These are phyloP conservation scores for Solanum phureja DNA, from an alignment of 257 asterid species.

Conservation along the genomic window DNA sequence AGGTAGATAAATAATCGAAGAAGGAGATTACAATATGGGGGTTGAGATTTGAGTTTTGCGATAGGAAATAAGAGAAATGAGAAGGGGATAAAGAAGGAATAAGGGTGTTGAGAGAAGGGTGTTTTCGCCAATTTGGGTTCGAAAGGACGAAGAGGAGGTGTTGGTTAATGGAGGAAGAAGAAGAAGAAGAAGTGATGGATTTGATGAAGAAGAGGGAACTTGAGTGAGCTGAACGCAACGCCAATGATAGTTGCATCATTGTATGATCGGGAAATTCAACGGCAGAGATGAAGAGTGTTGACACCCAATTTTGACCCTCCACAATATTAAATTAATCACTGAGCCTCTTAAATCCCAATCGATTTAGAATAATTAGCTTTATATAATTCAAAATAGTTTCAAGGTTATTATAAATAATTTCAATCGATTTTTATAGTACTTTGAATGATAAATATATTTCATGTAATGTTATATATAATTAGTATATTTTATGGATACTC, in stretches of 20 bases:
- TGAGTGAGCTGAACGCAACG: background rate
- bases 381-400: too few relatives aligned
- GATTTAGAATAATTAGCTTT: too few relatives aligned
- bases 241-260: background rate
- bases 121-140: constrained; percentile 50
- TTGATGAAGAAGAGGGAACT: background rate
- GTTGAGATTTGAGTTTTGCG: constrained; percentile 40
- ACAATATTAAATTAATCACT: too few relatives aligned
- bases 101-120: constrained; percentile 18
- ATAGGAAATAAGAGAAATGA: constrained; percentile 33
- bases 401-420: too few relatives aligned
- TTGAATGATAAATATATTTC: too few relatives aligned
- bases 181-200: background rate
- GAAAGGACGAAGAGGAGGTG: constrained; percentile 30
- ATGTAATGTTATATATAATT: too few relatives aligned
- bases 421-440: too few relatives aligned
- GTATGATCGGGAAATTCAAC: background rate
- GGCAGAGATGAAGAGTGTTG: too few relatives aligned
- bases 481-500: too few relatives aligned
- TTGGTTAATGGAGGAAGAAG: background rate
- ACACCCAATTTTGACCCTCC: too few relatives aligned
- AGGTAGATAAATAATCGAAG: constrained; percentile 27
- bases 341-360: too few relatives aligned
- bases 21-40: constrained; percentile 42
- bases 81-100: constrained; percentile 41